Base-by-base conservation (phyloP, 352 stramenopile species). In the Phytophthora quininea region DNA sequence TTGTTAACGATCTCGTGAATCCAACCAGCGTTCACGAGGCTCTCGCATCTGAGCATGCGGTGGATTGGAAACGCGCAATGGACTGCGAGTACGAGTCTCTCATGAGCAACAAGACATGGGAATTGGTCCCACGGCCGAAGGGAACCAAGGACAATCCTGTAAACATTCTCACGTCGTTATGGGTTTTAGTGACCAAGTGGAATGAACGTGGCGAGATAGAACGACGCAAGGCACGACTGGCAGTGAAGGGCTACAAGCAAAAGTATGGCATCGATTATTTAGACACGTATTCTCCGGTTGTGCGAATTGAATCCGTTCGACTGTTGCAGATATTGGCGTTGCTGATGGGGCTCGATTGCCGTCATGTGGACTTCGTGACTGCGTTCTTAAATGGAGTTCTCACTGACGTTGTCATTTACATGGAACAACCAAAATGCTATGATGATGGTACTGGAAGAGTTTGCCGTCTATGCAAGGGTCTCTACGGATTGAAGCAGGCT, bases 351-450 rank as follows among this genome's bases (percentile, higher is more conserved):
- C 12, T 62, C 0, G 12, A 45, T 1, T 51, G 43, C 29, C 4
- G n/a, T 12, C 60, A 62, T 32, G 29, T 67, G 19, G 60, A 67
- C 12, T 58, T 67, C 47, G 60, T 67, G 2, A 56, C 60, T 12
- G 27, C 52, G 1, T 62, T 67, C 15, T 38, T 67, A 3, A 62
- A 62, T 40, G 60, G 45, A 24, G 15, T 24, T 2, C 37, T 47
- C 2, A 62, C 60, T 32, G 60, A 62, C 24, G 32, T 45, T 29
- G 52, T 57, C 3, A 62, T 67, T 7, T 62, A 62, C 46, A 67
- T 57, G 60, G 38, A 52, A 35, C 35, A 53, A n/a, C 52, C 45
- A 6, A 52, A 56, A 8, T n/a, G 60, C 10, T 62, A 62, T 8
- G 19, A 53, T 29, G 52, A 62, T 40, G 52, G 52, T 30, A 47